Conservation (phyloP, 257 asterid species). For the Solanum lignicaule region DNA sequence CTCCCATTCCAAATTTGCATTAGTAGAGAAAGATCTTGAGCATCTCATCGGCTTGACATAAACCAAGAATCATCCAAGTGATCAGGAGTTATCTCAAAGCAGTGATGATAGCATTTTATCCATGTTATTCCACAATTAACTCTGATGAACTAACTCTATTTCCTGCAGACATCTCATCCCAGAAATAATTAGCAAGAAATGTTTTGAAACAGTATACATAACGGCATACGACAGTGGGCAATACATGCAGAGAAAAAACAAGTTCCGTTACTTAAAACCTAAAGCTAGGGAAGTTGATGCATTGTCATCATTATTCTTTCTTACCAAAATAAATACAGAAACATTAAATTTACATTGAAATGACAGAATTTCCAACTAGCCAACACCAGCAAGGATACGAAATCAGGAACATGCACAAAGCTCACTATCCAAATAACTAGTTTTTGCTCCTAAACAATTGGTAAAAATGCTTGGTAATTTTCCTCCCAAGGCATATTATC, state of each 20-base stretch:
- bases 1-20: not conserved
- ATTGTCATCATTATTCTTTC: not conserved
- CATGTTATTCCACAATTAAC: not conserved
- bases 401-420: not conserved
- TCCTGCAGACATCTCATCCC: not conserved
- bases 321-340: not conserved
- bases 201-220: not conserved
- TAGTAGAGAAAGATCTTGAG: not conserved
- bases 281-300: not conserved
- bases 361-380: not conserved
- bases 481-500: not conserved
- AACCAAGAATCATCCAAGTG: not conserved
- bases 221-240: not conserved
- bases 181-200: not conserved
- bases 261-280: not conserved
- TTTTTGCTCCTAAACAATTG: not conserved
- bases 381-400: not conserved
- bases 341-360: no score
- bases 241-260: not conserved
- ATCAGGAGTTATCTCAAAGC: not conserved
- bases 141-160: not conserved
- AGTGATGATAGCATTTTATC: not conserved
- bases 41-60: not conserved
- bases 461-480: not conserved
- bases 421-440: not conserved